These are phyloP conservation scores for Morella rubra DNA, from an alignment of 306 rosid genomes.

Conservation along the genomic window DNA sequence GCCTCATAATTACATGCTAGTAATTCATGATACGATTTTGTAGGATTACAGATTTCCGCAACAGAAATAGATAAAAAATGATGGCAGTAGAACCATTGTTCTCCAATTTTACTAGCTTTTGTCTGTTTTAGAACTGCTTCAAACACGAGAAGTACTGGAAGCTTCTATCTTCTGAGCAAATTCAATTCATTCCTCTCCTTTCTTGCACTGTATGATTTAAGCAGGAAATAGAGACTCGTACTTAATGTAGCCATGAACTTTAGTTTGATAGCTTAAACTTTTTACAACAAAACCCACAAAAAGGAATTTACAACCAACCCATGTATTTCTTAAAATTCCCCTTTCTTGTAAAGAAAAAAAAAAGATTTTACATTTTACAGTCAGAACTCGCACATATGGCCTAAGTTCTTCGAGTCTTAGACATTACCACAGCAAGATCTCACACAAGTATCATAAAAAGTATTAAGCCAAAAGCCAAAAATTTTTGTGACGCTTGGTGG, in stretches of 20 bases:
- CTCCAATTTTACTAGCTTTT: neutral
- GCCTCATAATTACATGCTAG: too few species aligned
- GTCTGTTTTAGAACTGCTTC: too few species aligned
- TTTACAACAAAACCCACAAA: too few species aligned
- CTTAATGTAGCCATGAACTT: too few species aligned
- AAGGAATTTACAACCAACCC: too few species aligned
- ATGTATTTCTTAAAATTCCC: too few species aligned
- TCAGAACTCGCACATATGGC: neutral
- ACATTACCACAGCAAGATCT: neutral
- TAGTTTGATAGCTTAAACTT: too few species aligned
- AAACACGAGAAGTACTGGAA: too few species aligned
- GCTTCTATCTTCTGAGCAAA: too few species aligned
- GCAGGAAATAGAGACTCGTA: too few species aligned
- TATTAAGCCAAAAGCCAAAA: slow-evolving; percentile 92
- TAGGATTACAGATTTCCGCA: neutral
- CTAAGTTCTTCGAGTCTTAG: neutral
- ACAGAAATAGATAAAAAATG: neutral
- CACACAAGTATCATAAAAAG: neutral
- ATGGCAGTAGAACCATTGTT: neutral
- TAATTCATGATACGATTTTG: neutral
- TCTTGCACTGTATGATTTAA: too few species aligned
- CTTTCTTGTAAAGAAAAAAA: neutral
- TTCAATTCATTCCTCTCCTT: too few species aligned
- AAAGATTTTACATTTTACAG: neutral
- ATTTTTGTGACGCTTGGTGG: slow-evolving; percentile 82